Evolutionary conservation across 352 stramenopile species (phyloP), one percentile per base, ranked within the genome.

Genomic region (Detonula confervacea): DNA sequence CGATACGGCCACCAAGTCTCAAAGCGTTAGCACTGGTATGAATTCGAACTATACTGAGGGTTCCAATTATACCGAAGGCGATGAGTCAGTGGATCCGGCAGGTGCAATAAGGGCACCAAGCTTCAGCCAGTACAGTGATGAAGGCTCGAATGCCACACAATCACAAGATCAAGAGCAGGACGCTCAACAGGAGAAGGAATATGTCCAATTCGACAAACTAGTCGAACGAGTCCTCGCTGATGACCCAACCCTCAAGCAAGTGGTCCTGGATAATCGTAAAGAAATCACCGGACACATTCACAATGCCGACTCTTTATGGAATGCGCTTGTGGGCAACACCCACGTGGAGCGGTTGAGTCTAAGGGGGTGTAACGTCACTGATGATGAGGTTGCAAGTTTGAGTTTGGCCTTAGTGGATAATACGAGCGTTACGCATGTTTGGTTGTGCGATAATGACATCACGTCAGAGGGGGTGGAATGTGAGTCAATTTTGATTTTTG

Each of bases 391-490:
- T 60, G 57, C 64, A 44, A 29, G 62, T 0, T 54, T 84, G 12
- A 77, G 69, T 24, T 24, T 80, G 14, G 68, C 76, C 39, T 70
- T 84, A 37, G 24, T 73, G 27, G 68, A 84, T 18, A 84, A 84
- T 18, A 66, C 27, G n/a, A 64, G 42, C 30, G 72, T 84, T 16
- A 76, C 61, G 4, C 54, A 78, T 37, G 11, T 84, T 27, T 84
- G 69, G 39, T 55, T 84, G 14, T 62, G 60, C 51, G 47, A 77
- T 25, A 84, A 84, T 47, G 11, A 25, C n/a, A 84, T 84, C 4
- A 68, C 76, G 52, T 68, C 62, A 25, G 68, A 84, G 16, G 76
- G 67, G 25, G 76, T 60, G 33, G 69, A 84, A 72, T 84, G 65
- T 65, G 55, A 74, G 51, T 65, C 16, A 16, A 1, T 42, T 30